Evolutionary conservation across 108 stramenopile species (phyloP), one percentile per base, ranked within the genome.

Genomic region (Schizochytrium sp.): DNA sequence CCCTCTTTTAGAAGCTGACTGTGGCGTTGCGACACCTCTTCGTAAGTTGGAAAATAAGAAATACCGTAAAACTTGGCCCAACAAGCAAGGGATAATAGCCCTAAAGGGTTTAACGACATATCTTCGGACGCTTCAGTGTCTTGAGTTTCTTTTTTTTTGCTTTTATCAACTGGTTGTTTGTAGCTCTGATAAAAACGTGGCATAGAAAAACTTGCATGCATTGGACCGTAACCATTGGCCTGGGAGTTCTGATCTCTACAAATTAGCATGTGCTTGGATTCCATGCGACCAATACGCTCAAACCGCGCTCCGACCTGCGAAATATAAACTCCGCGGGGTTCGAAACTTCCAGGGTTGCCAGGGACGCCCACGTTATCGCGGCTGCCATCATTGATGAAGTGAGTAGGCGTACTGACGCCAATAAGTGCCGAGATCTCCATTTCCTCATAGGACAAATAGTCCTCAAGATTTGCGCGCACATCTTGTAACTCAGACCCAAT

Each of bases 401-500:
- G 19, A 38, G 76, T 83, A 10, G 76, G 28, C 38, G 45, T 83
- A 28, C 76, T 83, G 50, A 83, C 47, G 53, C 50, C 76, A 5
- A 83, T 47, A 10, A 83, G 53, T 7, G 76, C 47, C 10, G 76
- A 49, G 47, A 83, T 12, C 53, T 46, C 76, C 76, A 83, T 83
- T 2, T 83, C 76, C 1, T 83, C 76, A 53, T 83, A 83, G 15
- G 76, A 83, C 15, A 83, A 5, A 53, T 83, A 83, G 28, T 83
- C 76, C 12, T 5, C 12, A 10, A 83, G 47, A 13, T 10, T 7
- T 2, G 40, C 47, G 8, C 0, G 53, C 76, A 53, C 17, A 2
- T 83, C 50, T 28, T 83, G 50, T 7, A 10, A 10, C 5, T 7
- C 76, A n/a, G 8, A 38, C 12, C 76, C 76, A 28, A 83, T 83